Conservation (phyloP, 495 filamentous ascomycete species). For the Lepraria neglecta region DNA sequence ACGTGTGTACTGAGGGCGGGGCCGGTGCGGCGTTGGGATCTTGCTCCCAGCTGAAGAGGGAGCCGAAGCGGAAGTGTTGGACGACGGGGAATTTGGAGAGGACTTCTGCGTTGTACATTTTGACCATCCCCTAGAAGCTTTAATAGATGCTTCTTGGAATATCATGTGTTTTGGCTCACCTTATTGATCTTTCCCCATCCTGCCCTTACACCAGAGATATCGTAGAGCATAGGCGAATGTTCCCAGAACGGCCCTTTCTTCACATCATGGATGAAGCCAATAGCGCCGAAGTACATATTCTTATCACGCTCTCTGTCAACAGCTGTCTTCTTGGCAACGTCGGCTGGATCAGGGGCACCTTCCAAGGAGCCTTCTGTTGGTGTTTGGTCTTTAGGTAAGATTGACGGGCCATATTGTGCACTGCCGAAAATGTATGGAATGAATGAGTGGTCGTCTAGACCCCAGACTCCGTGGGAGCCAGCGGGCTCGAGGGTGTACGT, state of each 20-base stretch:
- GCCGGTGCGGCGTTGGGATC: slow-evolving; percentile 44
- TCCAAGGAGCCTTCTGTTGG: slow-evolving; percentile 70
- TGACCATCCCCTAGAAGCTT: slow-evolving; percentile 55
- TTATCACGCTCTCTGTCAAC: slow-evolving; percentile 62
- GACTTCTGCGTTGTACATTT: slow-evolving; percentile 67
- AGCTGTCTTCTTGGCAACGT: slow-evolving; percentile 56
- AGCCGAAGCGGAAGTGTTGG: slow-evolving; percentile 69
- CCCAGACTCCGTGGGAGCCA: slow-evolving; percentile 94
- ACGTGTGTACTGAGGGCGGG: slow-evolving; percentile 6
- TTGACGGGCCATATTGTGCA: slow-evolving; percentile 73
- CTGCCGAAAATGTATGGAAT: slow-evolving; percentile 92
- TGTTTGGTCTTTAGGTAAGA: slow-evolving; percentile 53
- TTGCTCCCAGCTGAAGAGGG: slow-evolving; percentile 73
- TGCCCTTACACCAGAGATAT: slow-evolving; percentile 81
- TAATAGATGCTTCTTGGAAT: neutral
- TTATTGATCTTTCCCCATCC: slow-evolving; percentile 99
- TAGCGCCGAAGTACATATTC: slow-evolving; percentile 97
- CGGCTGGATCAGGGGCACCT: slow-evolving; percentile 61
- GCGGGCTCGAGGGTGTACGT: slow-evolving; percentile 95
- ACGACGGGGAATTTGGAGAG: slow-evolving; percentile 66
- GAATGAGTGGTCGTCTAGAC: slow-evolving; percentile 96
- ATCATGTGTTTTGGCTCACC: slow-evolving; percentile 38
- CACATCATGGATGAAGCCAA: slow-evolving; percentile 97
- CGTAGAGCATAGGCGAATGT: slow-evolving; percentile 89
- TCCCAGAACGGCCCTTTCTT: slow-evolving; percentile 98